Evolutionary conservation across 2,329 filamentous ascomycete species (phyloP).

Genomic region (Saccharata proteae): DNA sequence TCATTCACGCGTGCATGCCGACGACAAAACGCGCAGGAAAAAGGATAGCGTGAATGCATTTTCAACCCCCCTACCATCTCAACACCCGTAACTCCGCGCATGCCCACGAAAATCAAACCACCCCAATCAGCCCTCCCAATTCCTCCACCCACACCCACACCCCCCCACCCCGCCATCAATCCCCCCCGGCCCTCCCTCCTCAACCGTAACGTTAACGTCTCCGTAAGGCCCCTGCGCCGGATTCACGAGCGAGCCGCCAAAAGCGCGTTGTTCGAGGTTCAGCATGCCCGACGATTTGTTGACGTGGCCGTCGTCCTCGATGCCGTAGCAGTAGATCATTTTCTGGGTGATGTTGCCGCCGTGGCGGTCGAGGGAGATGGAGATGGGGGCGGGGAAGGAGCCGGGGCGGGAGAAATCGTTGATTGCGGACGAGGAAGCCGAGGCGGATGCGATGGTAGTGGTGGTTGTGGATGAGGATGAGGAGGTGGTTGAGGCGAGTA

Average conservation of each 20-base stretch:
- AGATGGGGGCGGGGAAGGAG: slow-evolving; percentile 50
- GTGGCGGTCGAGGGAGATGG: slow-evolving; percentile 48
- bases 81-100: too few relatives aligned
- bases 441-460: slow-evolving; percentile 13
- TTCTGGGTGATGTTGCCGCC: slow-evolving; percentile 43
- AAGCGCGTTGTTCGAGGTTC: slow-evolving; percentile 39
- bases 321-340: slow-evolving; percentile 47
- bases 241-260: slow-evolving; percentile 41
- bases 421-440: slow-evolving; percentile 25
- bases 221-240: slow-evolving; percentile 34
- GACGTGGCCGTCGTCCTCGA: slow-evolving; percentile 38
- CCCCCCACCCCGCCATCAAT: slow-evolving; percentile 50
- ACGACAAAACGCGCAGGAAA: too few relatives aligned
- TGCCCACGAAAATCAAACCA: not conserved
- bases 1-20: too few relatives aligned
- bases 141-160: slow-evolving; percentile 48
- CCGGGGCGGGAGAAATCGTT: slow-evolving; percentile 40
- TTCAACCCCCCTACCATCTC: too few relatives aligned
- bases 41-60: too few relatives aligned
- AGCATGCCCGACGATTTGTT: slow-evolving; percentile 33
- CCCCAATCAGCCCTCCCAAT: slow-evolving; percentile 28
- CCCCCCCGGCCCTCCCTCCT: slow-evolving; percentile 24
- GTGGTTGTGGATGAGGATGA: slow-evolving; percentile 9
- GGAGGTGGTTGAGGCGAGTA: slow-evolving; percentile 16
- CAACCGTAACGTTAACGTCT: slow-evolving; percentile 15